A percentile compares a stretch with the other conserved stretches of the same genome.
Conservation (phyloP, 108 stramenopile genomes). For the Epithemia pelagica region DNA sequence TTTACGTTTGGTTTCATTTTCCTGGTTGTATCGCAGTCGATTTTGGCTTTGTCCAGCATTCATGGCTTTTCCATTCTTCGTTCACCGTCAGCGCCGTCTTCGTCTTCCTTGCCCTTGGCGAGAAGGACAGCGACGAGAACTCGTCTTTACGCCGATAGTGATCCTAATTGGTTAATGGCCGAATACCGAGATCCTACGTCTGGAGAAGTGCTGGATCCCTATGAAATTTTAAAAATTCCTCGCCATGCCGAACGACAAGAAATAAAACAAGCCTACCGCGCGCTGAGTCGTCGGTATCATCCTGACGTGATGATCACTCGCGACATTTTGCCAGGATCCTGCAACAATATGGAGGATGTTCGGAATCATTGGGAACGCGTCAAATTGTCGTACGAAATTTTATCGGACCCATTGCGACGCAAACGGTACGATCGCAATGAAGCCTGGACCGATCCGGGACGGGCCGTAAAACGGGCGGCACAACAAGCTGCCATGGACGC, state of each 20-base stretch:
- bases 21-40: too few relatives aligned
- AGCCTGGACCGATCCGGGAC: constrained; percentile 54
- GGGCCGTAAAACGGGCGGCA: constrained; percentile 54
- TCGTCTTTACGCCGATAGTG: too few relatives aligned
- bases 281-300: constrained; percentile 48
- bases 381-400: constrained; percentile 65
- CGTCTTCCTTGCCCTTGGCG: too few relatives aligned
- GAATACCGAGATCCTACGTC: neutral
- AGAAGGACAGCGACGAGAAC: too few relatives aligned
- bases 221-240: constrained; percentile 32
- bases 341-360: constrained; percentile 65
- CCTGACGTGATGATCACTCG: constrained; percentile 42
- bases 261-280: constrained; percentile 38
- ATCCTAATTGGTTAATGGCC: neutral
- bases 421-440: constrained; percentile 61
- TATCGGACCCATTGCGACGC: constrained; percentile 37
- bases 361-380: constrained; percentile 75
- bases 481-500: constrained; percentile 37
- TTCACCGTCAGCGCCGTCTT: too few relatives aligned
- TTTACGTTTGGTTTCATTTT: too few relatives aligned
- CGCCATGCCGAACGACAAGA: constrained; percentile 39
- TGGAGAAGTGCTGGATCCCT: constrained; percentile 49
- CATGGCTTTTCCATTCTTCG: too few relatives aligned
- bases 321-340: constrained; percentile 59
- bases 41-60: too few relatives aligned